phyloP scores from a whole-genome alignment of 164 flowering plant genomes.

The Pachysandra terminalis region DNA sequence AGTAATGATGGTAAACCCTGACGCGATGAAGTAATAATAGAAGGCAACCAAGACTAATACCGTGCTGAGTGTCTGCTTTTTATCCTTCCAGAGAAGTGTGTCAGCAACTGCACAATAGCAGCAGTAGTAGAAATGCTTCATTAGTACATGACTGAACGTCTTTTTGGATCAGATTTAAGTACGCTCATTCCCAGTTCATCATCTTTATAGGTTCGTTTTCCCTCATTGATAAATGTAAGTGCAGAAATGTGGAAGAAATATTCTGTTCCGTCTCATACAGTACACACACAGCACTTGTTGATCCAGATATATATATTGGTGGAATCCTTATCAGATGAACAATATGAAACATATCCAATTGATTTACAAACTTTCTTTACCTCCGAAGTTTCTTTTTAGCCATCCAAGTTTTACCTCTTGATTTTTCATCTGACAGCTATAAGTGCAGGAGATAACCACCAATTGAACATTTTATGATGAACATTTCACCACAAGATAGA shows the following conservation, averaged over 20 bases:
- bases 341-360: background rate
- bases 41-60: slow-evolving; percentile 48
- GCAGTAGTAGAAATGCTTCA: slow-evolving; percentile 4
- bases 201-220: background rate
- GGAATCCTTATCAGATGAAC: background rate
- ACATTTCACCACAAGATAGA: too few species aligned
- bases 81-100: slow-evolving; percentile 86
- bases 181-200: background rate
- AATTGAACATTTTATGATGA: too few species aligned
- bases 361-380: background rate
- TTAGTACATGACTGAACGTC: background rate
- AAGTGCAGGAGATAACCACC: too few species aligned
- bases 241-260: background rate
- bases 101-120: slow-evolving; percentile 74
- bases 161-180: background rate
- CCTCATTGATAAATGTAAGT: background rate
- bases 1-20: slow-evolving; percentile 63
- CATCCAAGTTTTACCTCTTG: background rate
- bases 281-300: background rate
- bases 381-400: background rate
- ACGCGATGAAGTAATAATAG: slow-evolving; percentile 64
- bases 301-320: background rate
- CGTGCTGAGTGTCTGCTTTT: slow-evolving; percentile 49
- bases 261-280: background rate
- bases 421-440: background rate